These are phyloP conservation scores for Pyrenophora tritici-repentis DNA, from an alignment of 2,329 filamentous ascomycete genomes.

Conservation along the genomic window DNA sequence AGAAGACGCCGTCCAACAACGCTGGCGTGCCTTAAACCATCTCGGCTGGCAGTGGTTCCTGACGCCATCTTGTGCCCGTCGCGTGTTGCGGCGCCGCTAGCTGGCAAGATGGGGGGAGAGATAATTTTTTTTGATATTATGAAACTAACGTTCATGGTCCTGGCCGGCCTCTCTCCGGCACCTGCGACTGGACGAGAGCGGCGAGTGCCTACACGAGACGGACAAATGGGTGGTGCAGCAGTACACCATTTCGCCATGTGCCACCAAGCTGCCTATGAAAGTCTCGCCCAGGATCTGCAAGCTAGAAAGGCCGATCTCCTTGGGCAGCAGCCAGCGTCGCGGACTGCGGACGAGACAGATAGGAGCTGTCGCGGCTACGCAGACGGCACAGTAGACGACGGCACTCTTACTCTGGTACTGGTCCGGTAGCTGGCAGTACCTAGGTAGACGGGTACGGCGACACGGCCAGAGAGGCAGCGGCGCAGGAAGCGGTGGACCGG, in stretches of 20 bases:
- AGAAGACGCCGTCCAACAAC: background rate
- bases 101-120: conserved; percentile 1
- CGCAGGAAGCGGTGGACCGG: background rate
- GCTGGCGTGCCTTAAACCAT: background rate
- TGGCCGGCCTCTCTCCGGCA: conserved; percentile 17
- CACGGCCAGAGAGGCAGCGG: background rate
- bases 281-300: conserved; percentile 13
- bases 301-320: conserved; percentile 6
- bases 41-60: conserved; percentile 23
- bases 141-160: conserved; percentile 11
- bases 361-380: background rate
- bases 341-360: background rate
- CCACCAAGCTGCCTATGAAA: conserved; percentile 12
- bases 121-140: conserved; percentile 13
- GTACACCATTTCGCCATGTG: conserved; percentile 9
- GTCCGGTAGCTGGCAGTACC: background rate
- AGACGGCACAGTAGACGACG: background rate
- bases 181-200: conserved; percentile 15
- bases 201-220: conserved; percentile 21
- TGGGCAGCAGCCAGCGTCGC: conserved; percentile 10
- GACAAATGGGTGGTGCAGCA: conserved; percentile 15
- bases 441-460: background rate
- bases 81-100: conserved; percentile 26
- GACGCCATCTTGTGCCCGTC: conserved; percentile 31
- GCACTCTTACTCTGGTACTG: background rate